Evolutionary conservation across 2,329 filamentous ascomycete genomes (phyloP).

Genomic region (Xylariaceae sp.): DNA sequence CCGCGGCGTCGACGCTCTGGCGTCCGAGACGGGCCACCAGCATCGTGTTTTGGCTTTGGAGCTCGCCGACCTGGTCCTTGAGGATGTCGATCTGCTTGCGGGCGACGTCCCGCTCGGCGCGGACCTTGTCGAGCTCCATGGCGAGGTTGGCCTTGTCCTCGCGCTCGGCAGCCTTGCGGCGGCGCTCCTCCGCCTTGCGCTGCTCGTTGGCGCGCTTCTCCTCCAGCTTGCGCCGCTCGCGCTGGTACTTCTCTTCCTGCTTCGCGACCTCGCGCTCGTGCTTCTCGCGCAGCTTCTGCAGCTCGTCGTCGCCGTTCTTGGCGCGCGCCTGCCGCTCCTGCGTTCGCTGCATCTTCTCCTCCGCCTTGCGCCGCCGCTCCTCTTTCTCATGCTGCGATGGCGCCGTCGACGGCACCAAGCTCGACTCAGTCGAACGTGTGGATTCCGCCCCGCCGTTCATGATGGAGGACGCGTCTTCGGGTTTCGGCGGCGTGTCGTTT

Average conservation of each 20-base stretch:
- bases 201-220: constrained; percentile 65
- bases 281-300: constrained; percentile 64
- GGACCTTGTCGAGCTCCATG: constrained; percentile 56
- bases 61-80: constrained; percentile 56
- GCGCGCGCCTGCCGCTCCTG: constrained; percentile 33
- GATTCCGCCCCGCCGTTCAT: constrained; percentile 35
- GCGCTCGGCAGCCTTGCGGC: constrained; percentile 54
- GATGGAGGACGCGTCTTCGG: constrained; percentile 25
- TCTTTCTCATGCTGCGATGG: constrained; percentile 60
- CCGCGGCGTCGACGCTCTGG: constrained; percentile 33
- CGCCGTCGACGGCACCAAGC: constrained; percentile 29
- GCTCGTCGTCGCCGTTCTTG: constrained; percentile 49
- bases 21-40: constrained; percentile 58
- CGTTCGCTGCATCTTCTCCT: constrained; percentile 41
- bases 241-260: constrained; percentile 67
- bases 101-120: constrained; percentile 56
- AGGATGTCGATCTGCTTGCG: constrained; percentile 57
- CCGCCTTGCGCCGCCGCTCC: constrained; percentile 50
- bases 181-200: constrained; percentile 57
- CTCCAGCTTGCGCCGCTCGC: constrained; percentile 66
- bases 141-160: constrained; percentile 54
- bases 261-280: constrained; percentile 66
- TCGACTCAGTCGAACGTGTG: constrained; percentile 45
- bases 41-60: constrained; percentile 63
- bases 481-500: constrained; percentile 27